Conservation (phyloP, 371 early-diverging fungal genomes). For the Vairimorpha apis region DNA sequence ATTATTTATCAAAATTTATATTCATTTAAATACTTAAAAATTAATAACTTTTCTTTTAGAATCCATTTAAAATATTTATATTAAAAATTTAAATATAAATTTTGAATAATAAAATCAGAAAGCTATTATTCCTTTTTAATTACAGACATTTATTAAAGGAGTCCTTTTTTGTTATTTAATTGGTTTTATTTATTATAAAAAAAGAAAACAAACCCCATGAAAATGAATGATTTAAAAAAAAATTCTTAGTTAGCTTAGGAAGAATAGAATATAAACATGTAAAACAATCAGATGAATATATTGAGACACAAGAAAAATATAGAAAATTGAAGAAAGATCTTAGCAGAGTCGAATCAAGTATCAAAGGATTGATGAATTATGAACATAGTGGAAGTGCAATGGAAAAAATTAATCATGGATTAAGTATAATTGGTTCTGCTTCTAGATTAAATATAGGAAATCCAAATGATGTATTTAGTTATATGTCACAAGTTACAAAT, state of each 20-base stretch:
- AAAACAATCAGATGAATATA: slow-evolving; percentile 43
- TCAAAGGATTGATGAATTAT: slow-evolving; percentile 43
- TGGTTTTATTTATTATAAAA: no score
- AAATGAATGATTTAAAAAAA: slow-evolving; percentile 41
- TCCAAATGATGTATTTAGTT: slow-evolving; percentile 53
- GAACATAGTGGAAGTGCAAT: slow-evolving; percentile 47
- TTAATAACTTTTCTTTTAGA: no score
- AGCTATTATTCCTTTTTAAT: not conserved
- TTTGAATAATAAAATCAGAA: no score
- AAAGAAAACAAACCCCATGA: slow-evolving; percentile 2
- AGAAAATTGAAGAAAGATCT: slow-evolving; percentile 43
- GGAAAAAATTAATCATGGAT: slow-evolving; percentile 49
- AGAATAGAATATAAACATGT: slow-evolving; percentile 59
- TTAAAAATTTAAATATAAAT: no score
- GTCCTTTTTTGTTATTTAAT: not conserved
- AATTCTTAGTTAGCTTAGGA: slow-evolving; percentile 43
- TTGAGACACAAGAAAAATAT: slow-evolving; percentile 52
- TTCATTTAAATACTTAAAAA: no score
- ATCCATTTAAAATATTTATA: no score
- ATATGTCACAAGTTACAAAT: slow-evolving; percentile 17
- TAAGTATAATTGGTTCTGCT: slow-evolving; percentile 37
- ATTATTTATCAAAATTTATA: no score
- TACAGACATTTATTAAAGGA: not conserved
- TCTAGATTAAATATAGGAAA: slow-evolving; percentile 39
- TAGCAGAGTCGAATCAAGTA: slow-evolving; percentile 28